A percentile compares a stretch with the other conserved stretches of the same genome.
Evolutionary conservation across 2,329 filamentous ascomycete genomes (phyloP).

Genomic region (Arthrobotrys megalospora): DNA sequence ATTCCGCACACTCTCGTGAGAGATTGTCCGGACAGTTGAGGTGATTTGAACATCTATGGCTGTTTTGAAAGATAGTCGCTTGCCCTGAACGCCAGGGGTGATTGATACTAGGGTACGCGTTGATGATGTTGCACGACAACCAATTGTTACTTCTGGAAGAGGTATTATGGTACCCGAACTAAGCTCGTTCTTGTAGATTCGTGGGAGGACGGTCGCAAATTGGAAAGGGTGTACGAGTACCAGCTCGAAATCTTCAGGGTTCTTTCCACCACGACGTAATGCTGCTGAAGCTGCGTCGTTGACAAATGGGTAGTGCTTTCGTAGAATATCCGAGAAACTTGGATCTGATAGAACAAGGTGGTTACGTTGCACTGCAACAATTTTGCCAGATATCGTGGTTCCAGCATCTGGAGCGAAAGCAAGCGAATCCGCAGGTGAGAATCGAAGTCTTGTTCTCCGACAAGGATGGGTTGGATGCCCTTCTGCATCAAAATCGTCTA

Average conservation of each 20-base stretch:
- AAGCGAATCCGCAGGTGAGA: constrained; percentile 36
- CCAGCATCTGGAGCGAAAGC: constrained; percentile 27
- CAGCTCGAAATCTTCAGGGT: constrained; percentile 23
- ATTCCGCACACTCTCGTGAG: constrained; percentile 42
- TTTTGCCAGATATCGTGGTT: background rate
- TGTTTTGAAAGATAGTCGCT: constrained; percentile 34
- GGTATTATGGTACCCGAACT: constrained; percentile 7
- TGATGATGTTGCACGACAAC: constrained; percentile 36
- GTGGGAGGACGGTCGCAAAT: constrained; percentile 21
- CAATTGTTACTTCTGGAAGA: constrained; percentile 18
- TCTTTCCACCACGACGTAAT: constrained; percentile 15
- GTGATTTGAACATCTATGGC: constrained; percentile 50
- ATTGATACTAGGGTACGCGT: constrained; percentile 32
- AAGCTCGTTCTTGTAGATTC: constrained; percentile 28
- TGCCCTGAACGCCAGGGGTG: constrained; percentile 23
- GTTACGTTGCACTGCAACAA: constrained; percentile 11
- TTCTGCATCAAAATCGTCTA: constrained; percentile 45
- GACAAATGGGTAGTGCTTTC: constrained; percentile 41
- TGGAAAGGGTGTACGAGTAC: constrained; percentile 38
- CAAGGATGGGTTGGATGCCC: constrained; percentile 45
- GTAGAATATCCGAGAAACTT: constrained; percentile 18
- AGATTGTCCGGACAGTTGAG: constrained; percentile 35
- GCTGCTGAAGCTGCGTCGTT: constrained; percentile 10
- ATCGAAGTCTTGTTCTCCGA: constrained; percentile 37
- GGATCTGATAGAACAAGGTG: constrained; percentile 7